Evolutionary conservation across 345 rosid species (phyloP).

Genomic region (Microthlaspi erraticum): DNA sequence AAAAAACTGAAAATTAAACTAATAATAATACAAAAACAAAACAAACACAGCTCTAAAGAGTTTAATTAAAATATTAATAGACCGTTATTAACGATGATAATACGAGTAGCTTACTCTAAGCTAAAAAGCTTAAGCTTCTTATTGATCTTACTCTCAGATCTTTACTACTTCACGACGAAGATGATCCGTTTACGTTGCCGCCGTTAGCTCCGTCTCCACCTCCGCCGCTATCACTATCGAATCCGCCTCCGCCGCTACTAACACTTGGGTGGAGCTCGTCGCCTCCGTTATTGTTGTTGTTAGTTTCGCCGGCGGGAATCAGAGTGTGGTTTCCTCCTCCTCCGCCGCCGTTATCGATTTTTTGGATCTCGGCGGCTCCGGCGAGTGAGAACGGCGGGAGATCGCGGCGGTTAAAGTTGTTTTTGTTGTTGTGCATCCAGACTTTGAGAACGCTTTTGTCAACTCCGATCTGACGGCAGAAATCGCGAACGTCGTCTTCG

Average conservation of each 20-base stretch:
- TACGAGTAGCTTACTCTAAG: conserved; percentile 44
- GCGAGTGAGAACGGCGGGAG: not conserved
- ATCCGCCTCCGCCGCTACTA: conserved; percentile 39
- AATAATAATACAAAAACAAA: conserved; percentile 20
- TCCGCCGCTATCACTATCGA: conserved; percentile 43
- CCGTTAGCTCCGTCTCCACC: conserved; percentile 31
- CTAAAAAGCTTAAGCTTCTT: conserved; percentile 39
- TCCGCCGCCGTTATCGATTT: conserved; percentile 27
- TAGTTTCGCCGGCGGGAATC: conserved; percentile 5
- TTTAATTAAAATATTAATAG: conserved; percentile 20
- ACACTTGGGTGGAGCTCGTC: conserved; percentile 38
- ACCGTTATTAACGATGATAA: conserved; percentile 36
- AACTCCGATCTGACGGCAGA: conserved; percentile 75
- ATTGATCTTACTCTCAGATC: conserved; percentile 17
- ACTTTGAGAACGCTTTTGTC: conserved; percentile 79
- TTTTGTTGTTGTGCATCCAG: conserved; percentile 98
- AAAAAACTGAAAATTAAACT: conserved; percentile 20
- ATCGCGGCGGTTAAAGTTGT: conserved; percentile 55
- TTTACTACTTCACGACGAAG: conserved; percentile 40
- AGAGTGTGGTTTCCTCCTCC: conserved; percentile 7
- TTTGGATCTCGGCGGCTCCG: conserved; percentile 19
- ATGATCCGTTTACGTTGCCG: conserved; percentile 37
- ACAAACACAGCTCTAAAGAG: conserved; percentile 16
- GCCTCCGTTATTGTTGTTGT: conserved; percentile 2
- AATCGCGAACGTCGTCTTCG: conserved; percentile 68